phyloP scores from a whole-genome alignment of 2,329 filamentous ascomycete species.

The Tricladium varicosporioides region DNA sequence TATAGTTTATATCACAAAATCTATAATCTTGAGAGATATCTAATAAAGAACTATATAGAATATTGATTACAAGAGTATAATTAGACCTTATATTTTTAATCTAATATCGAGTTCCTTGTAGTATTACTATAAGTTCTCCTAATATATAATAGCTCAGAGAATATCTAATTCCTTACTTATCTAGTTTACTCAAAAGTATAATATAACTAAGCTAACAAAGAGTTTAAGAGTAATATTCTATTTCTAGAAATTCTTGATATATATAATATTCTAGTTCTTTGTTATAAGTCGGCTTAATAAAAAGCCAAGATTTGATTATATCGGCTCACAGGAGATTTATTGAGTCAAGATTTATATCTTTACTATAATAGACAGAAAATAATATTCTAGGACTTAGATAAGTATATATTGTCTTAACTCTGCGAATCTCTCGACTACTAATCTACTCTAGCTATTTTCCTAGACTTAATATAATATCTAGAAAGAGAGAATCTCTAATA shows the following conservation, averaged over 20 bases:
- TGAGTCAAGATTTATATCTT: not conserved
- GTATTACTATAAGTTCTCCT: not conserved
- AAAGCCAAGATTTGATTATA: not conserved
- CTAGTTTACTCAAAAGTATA: not conserved
- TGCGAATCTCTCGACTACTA: not conserved
- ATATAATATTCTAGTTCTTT: not conserved
- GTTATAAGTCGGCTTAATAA: not conserved
- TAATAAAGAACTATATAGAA: not conserved
- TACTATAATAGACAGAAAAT: not conserved
- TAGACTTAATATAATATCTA: not conserved
- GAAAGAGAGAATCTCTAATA: not conserved
- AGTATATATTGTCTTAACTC: not conserved
- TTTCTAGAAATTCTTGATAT: not conserved
- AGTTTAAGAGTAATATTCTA: not conserved
- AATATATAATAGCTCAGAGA: not conserved
- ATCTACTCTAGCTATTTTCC: not conserved
- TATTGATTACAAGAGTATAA: not conserved
- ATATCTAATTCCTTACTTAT: not conserved
- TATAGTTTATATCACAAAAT: conserved; percentile 1
- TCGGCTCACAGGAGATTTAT: not conserved
- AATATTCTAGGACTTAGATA: not conserved
- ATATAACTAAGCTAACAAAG: not conserved
- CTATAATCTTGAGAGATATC: not conserved
- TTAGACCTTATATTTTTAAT: not conserved
- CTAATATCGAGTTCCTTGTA: not conserved